Percentiles rank a stretch among this genome's conserved stretches.
Conservation (phyloP, 1,284 basidiomycete species). For the Apiotrichum gamsii region DNA sequence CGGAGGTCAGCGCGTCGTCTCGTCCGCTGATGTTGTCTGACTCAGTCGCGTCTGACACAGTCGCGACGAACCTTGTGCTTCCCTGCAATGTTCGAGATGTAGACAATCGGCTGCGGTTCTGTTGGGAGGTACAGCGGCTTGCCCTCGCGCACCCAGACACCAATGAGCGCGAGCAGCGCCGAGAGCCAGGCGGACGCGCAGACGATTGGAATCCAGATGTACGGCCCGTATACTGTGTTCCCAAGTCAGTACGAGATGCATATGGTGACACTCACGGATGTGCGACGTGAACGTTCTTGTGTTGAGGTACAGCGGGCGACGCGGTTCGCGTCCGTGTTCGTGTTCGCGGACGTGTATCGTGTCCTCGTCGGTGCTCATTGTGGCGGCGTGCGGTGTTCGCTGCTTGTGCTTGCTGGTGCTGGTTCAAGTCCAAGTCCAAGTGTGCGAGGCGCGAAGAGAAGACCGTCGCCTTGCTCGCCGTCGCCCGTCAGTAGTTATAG, state of each 20-base stretch:
- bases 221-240: constrained; percentile 43
- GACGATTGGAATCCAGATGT: constrained; percentile 41
- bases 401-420: too few relatives aligned
- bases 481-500: too few relatives aligned
- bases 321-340: too few relatives aligned
- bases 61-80: constrained; percentile 28
- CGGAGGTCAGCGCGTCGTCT: constrained; percentile 1
- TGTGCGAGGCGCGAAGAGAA: too few relatives aligned
- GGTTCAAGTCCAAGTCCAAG: too few relatives aligned
- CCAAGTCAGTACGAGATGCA: constrained; percentile 1
- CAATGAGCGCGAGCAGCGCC: constrained; percentile 41
- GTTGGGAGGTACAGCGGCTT: constrained; percentile 43
- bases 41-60: neutral
- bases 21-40: neutral
- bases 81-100: constrained; percentile 51
- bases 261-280: constrained; percentile 26
- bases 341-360: too few relatives aligned
- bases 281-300: constrained; percentile 36
- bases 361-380: too few relatives aligned
- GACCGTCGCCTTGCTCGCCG: too few relatives aligned
- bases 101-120: constrained; percentile 45
- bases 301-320: constrained; percentile 34
- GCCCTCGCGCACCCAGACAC: constrained; percentile 43
- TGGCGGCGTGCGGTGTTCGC: too few relatives aligned
- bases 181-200: constrained; percentile 37